A percentile compares a stretch with the other conserved stretches of the same genome.
Evolutionary conservation across 83 land plant genomes (phyloP).

Genomic region (Thuja plicata): DNA sequence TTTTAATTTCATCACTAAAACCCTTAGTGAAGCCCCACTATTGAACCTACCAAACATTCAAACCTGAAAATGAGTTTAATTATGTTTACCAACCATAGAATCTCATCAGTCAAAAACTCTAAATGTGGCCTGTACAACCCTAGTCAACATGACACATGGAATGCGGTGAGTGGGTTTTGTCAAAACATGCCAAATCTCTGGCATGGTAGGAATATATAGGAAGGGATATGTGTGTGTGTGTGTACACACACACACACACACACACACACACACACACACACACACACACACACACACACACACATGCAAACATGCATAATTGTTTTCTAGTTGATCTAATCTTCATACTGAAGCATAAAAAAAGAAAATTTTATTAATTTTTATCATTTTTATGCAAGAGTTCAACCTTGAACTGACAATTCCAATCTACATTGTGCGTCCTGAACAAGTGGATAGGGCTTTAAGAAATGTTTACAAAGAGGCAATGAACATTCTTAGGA

Average conservation of each 20-base stretch:
- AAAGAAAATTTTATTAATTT: background rate
- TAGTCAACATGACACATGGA: no score
- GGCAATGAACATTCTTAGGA: constrained; percentile 58
- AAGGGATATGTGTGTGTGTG: background rate
- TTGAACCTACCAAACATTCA: no score
- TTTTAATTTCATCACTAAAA: no score
- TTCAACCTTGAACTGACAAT: constrained; percentile 73
- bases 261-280: no score
- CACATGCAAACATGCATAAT: no score
- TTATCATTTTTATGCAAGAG: constrained; percentile 39
- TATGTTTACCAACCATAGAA: no score
- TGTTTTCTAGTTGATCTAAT: background rate
- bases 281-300: no score
- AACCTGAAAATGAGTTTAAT: no score
- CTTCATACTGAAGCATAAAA: background rate
- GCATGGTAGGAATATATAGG: constrained; percentile 64
- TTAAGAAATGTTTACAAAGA: constrained; percentile 70
- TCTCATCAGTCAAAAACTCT: no score
- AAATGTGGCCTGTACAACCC: no score
- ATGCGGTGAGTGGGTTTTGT: constrained; percentile 55
- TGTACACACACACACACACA: no score
- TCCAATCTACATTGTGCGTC: constrained; percentile 65
- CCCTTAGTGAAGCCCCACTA: no score
- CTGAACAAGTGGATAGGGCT: constrained; percentile 89
- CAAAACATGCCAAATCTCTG: constrained; percentile 91